Base-by-base conservation (phyloP, 2,329 filamentous ascomycete genomes). In the Tolypocladium endophyticum region DNA sequence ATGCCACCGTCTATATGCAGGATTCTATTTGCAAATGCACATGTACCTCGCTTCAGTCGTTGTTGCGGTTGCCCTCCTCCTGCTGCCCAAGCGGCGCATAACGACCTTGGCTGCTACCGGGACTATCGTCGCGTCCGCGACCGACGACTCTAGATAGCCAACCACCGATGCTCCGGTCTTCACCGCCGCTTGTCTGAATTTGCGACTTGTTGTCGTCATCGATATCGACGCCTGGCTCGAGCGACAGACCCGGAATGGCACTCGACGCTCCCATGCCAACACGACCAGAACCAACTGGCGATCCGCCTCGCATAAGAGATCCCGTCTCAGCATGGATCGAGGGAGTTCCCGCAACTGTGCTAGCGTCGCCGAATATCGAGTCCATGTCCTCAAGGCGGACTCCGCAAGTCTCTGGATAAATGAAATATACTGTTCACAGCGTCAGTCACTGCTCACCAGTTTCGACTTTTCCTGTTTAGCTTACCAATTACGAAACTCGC, bases 371-470 rank as follows among this genome's bases (percentile, higher is more conserved):
- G 69, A 99, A 99, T 20, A 99, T 77, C 3, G 86, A 83, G 71
- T 96, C 90, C 94, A 99, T 99, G 66, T 99, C 94, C 75, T 99
- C 94, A 57, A 99, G 81, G 60, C 92, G 88, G 60, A 99, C 87
- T 68, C 95, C 95, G 66, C 92, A 94, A 0, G 94, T 99, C 75
- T 99, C 94, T 36, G 94, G 94, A 72, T 97, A 99, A 66, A 96
- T 84, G 75, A 97, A 97, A 76, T 93, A 99, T 9, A 99, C 94
- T 97, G 64, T 14, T 18, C 4, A 12, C 18, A 33, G 30, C 47
- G 71, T 64, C 71, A 61, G 58, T 52, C 59, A 62, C 57, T 55
- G 50, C 36, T n/a, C n/a, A n/a, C 28, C 9, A 4, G 4, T 9
- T 33, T 25, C 23, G 20, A n/a, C 12, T 7, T 5, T 20, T 55